These are phyloP conservation scores for Dendrostoma leiphaemia DNA, from an alignment of 2,329 filamentous ascomycete genomes.

Conservation along the genomic window DNA sequence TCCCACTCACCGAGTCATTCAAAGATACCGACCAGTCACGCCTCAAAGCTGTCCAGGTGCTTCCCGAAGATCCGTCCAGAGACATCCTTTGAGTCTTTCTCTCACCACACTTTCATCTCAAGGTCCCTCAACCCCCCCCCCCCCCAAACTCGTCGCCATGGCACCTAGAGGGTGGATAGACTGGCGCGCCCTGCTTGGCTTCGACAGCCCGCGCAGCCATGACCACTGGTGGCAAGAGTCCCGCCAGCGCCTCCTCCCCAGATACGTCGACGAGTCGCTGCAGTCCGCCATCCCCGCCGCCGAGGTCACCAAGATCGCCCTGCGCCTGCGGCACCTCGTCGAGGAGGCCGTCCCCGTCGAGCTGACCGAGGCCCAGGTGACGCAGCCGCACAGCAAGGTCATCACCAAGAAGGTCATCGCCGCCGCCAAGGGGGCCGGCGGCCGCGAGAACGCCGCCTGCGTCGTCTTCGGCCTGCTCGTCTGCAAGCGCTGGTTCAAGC, in stretches of 20 bases:
- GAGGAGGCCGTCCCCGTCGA: slow-evolving; percentile 90
- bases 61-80: neutral
- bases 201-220: slow-evolving; percentile 32
- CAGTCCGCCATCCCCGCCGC: slow-evolving; percentile 69
- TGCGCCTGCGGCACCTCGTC: slow-evolving; percentile 87
- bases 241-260: slow-evolving; percentile 57
- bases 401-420: slow-evolving; percentile 78
- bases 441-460: slow-evolving; percentile 70
- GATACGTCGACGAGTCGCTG: slow-evolving; percentile 54
- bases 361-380: slow-evolving; percentile 72
- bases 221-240: slow-evolving; percentile 41
- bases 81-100: neutral
- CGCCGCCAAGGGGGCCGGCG: slow-evolving; percentile 80
- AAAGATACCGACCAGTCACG: too few relatives aligned
- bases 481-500: slow-evolving; percentile 70
- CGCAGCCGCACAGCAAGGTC: slow-evolving; percentile 76
- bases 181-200: slow-evolving; percentile 32
- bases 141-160: slow-evolving; percentile 6
- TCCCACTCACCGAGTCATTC: neutral
- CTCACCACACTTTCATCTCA: too few relatives aligned
- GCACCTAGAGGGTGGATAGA: slow-evolving; percentile 18
- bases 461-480: slow-evolving; percentile 83
- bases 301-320: slow-evolving; percentile 84
- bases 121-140: neutral
- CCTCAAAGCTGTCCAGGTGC: too few relatives aligned